Conservation (phyloP, 2,329 filamentous ascomycete genomes). For the Trichoderma aggressivum region DNA sequence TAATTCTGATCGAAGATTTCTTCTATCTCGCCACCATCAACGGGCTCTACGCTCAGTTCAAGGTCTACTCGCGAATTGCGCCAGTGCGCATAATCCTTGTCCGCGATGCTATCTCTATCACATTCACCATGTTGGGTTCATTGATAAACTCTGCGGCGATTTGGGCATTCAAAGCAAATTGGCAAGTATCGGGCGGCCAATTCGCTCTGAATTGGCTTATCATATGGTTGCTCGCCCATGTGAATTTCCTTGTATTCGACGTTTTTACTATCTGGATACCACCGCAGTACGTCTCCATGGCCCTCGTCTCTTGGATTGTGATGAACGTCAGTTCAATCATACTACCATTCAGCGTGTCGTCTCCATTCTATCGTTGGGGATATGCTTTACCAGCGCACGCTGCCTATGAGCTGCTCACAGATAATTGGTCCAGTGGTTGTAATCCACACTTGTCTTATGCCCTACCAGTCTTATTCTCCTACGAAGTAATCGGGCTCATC, state of each 20-base stretch:
- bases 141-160: slow-evolving; percentile 21
- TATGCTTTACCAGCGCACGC: slow-evolving; percentile 23
- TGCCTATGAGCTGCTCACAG: slow-evolving; percentile 22
- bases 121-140: slow-evolving; percentile 22
- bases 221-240: slow-evolving; percentile 24
- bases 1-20: slow-evolving; percentile 26
- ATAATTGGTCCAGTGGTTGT: slow-evolving; percentile 24
- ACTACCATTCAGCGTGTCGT: slow-evolving; percentile 21
- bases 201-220: slow-evolving; percentile 23
- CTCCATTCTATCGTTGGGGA: slow-evolving; percentile 22
- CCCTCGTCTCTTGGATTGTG: slow-evolving; percentile 22
- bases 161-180: slow-evolving; percentile 21
- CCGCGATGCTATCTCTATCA: slow-evolving; percentile 20
- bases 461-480: slow-evolving; percentile 23
- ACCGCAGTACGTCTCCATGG: slow-evolving; percentile 23
- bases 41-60: slow-evolving; percentile 25
- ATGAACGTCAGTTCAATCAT: slow-evolving; percentile 24
- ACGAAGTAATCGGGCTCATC: slow-evolving; percentile 20
- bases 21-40: slow-evolving; percentile 26
- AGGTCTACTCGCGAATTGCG: slow-evolving; percentile 20
- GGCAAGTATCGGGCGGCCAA: slow-evolving; percentile 19
- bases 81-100: slow-evolving; percentile 21
- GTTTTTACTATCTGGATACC: slow-evolving; percentile 27
- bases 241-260: slow-evolving; percentile 24
- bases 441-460: slow-evolving; percentile 23